Evolutionary conservation across 2,329 filamentous ascomycete species (phyloP), one percentile per base, ranked within the genome.

Genomic region (Pyrenochaeta sp.): DNA sequence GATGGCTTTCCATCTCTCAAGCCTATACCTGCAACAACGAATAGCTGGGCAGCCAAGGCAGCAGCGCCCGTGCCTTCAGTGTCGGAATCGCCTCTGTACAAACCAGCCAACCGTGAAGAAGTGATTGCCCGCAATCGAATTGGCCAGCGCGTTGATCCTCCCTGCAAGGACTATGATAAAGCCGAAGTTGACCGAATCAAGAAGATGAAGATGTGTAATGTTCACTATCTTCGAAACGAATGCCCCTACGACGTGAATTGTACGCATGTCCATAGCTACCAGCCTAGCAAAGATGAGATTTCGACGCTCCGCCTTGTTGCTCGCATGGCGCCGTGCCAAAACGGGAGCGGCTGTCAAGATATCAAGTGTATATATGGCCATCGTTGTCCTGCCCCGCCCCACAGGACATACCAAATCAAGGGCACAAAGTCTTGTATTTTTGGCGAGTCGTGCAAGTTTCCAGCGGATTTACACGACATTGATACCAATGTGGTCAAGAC

Each of bases 321-420:
- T 42, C 82, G 86, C 45, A 86, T 87, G 83, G 85, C 84, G 3
- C 84, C 85, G 20, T 88, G 86, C 66, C 79, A 79, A 51, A 83
- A 83, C 63, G 84, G 84, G 10, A 78, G 81, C 44, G 78, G 78
- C 12, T 88, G 86, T 63, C 78, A 84, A 45, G 85, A 88, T 54
- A 69, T 79, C 1, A 82, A 82, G 53, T 88, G 86, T 72, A 87
- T 87, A 45, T 87, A 87, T 64, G 86, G 86, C 18, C 86, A 88
- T 70, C 81, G 83, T 31, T 88, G 85, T 64, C 84, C 84, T 15
- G 83, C 84, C 56, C 79, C 79, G 0, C 61, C 64, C 14, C 56
- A 66, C 11, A 76, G 68, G 42, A 68, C 66, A 17, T 69, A 72
- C 18, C 79, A 77, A 30, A 75, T 79, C 52, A 77, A 79, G 23